Percentiles rank a stretch among this genome's conserved stretches.
Conservation (phyloP, 495 filamentous ascomycete species). For the Bombardia bombarda region DNA sequence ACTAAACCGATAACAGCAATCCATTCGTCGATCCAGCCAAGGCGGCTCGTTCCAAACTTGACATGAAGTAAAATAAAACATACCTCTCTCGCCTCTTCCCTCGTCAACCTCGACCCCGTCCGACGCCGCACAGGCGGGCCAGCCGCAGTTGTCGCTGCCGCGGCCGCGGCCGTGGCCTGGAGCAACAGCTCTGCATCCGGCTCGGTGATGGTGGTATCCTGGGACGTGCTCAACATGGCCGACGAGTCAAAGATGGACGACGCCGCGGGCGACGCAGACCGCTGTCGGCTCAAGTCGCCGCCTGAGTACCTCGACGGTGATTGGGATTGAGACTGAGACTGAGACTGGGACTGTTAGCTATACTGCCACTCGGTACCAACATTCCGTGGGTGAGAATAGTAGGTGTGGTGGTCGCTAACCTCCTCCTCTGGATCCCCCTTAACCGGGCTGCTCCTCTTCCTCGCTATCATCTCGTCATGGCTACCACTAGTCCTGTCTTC, state of each 20-base stretch:
- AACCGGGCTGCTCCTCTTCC: too few relatives aligned
- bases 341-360: background rate
- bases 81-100: slow-evolving; percentile 37
- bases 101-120: slow-evolving; percentile 19
- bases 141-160: slow-evolving; percentile 1
- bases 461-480: too few relatives aligned
- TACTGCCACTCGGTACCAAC: too few relatives aligned
- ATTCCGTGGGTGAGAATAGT: too few relatives aligned
- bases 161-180: background rate
- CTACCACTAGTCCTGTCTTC: too few relatives aligned
- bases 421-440: too few relatives aligned
- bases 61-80: background rate
- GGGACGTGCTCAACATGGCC: slow-evolving; percentile 25
- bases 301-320: too few relatives aligned
- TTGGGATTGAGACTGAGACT: background rate
- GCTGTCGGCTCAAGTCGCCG: too few relatives aligned
- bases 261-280: slow-evolving; percentile 17
- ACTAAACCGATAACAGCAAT: too few relatives aligned
- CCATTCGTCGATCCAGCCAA: too few relatives aligned
- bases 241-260: slow-evolving; percentile 32
- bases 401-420: too few relatives aligned
- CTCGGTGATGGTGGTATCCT: slow-evolving; percentile 30
- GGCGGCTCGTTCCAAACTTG: too few relatives aligned
- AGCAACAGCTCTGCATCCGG: slow-evolving; percentile 17
- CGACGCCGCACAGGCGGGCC: slow-evolving; percentile 3